phyloP scores from a whole-genome alignment of 129 eudicot genomes.

The Tanacetum coccineum region DNA sequence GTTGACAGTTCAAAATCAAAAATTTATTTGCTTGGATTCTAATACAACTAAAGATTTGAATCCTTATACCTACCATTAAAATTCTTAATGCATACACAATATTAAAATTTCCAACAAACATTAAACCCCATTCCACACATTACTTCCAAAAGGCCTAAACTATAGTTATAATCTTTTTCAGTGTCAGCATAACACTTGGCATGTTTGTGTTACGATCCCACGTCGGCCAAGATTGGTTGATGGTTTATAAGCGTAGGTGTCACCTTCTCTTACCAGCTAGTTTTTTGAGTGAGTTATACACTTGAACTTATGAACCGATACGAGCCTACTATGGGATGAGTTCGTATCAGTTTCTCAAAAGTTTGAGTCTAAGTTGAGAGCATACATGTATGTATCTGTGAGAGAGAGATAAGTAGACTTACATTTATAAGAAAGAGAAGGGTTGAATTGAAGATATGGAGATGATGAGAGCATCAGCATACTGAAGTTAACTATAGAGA shows the following conservation, averaged over 20 bases:
- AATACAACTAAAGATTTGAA: slow-evolving; percentile 1
- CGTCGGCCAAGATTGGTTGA: no score
- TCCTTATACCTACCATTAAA: slow-evolving; percentile 3
- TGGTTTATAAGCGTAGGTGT: no score
- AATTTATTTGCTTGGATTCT: neutral
- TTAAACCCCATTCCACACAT: neutral
- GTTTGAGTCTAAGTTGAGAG: neutral
- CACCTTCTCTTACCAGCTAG: no score
- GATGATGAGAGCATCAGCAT: slow-evolving; percentile 57
- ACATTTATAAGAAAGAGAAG: slow-evolving; percentile 36
- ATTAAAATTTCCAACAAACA: neutral
- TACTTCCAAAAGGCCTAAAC: neutral
- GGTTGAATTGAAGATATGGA: slow-evolving; percentile 38
- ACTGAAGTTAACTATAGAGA: slow-evolving; percentile 23
- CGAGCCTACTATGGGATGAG: no score
- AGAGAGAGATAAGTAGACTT: slow-evolving; percentile 14
- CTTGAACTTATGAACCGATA: no score
- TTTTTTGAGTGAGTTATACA: no score
- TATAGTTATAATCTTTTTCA: slow-evolving; percentile 7
- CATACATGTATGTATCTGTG: slow-evolving; percentile 8
- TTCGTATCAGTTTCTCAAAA: slow-evolving; percentile 8
- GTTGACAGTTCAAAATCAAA: neutral
- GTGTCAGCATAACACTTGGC: slow-evolving; percentile 22
- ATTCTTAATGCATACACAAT: neutral
- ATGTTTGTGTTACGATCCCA: no score